Base-by-base conservation (phyloP, 352 stramenopile species). In the Pythium utonaiense region DNA sequence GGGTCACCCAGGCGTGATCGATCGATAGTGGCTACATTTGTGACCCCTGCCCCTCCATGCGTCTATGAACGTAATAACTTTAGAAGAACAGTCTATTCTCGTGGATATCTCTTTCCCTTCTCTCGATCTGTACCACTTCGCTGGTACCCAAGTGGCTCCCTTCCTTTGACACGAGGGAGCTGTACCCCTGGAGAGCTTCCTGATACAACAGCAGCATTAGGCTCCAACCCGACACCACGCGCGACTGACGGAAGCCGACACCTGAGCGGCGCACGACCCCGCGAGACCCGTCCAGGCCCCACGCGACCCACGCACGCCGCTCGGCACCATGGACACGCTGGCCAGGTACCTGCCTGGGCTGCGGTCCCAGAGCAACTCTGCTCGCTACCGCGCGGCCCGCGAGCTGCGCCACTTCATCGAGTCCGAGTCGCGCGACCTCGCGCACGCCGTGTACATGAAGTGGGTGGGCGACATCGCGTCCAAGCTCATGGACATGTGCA, bases 381-480 rank as follows among this genome's bases (percentile, higher is more conserved):
- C 75, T 28, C 86, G 86, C 33, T 69, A 86, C 44, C 84, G 84
- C 42, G 74, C 82, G 30, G 86, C 86, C 44, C 82, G 85, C 27
- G 81, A 86, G 27, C 71, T 95, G 62, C 84, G 86, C 54, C 70
- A 84, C 52, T 93, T 80, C 69, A 90, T 94, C 64, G 86, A 95
- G 71, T 89, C 84, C 28, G 84, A 95, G 75, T 88, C 82, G 49
- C 82, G 86, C 34, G 86, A 95, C 56, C 71, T 95, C 21, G 88
- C 84, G 45, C 85, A 93, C 58, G 83, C 73, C 8, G 70, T 89
- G 36, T 95, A 95, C 64, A 87, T 92, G 76, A 93, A 91, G 53
- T 91, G 83, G 79, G 83, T 95, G 24, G 83, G 77, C n/a, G 81
- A 88, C 60, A 87, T 95, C 48, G 91, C 80, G 55, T 61, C 82